A percentile compares a stretch with the other conserved stretches of the same genome.
Conservation (phyloP, 208 protist species). For the Trichomonas vaginalis region DNA sequence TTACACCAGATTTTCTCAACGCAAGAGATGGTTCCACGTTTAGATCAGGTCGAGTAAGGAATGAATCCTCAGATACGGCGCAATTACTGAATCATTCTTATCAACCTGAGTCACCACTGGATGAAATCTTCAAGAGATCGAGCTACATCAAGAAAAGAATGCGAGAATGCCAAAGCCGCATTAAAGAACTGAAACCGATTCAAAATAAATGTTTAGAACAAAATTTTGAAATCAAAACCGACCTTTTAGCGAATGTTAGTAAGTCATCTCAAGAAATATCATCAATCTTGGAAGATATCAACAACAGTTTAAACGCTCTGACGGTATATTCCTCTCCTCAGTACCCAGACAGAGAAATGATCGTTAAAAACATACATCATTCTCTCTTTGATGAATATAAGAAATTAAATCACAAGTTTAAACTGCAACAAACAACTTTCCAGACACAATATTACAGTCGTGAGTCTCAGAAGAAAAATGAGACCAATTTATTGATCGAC, state of each 20-base stretch:
- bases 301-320: not conserved
- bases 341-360: not conserved
- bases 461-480: not conserved
- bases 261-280: not conserved
- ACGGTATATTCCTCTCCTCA: not conserved
- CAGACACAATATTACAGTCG: not conserved
- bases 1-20: too few species aligned
- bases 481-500: not conserved
- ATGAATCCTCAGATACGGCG: too few species aligned
- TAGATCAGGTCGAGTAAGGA: too few species aligned
- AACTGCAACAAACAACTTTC: not conserved
- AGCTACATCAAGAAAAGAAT: not conserved
- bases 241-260: not conserved
- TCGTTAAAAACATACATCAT: not conserved
- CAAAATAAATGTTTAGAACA: not conserved
- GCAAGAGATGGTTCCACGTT: too few species aligned
- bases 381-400: not conserved
- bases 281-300: not conserved
- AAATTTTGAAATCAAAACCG: not conserved
- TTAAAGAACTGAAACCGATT: not conserved
- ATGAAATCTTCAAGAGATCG: not conserved
- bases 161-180: not conserved
- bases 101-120: not conserved
- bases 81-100: too few species aligned
- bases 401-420: not conserved